These are phyloP conservation scores for Mycothermus thermophilus DNA, from an alignment of 495 filamentous ascomycete genomes.

Conservation along the genomic window DNA sequence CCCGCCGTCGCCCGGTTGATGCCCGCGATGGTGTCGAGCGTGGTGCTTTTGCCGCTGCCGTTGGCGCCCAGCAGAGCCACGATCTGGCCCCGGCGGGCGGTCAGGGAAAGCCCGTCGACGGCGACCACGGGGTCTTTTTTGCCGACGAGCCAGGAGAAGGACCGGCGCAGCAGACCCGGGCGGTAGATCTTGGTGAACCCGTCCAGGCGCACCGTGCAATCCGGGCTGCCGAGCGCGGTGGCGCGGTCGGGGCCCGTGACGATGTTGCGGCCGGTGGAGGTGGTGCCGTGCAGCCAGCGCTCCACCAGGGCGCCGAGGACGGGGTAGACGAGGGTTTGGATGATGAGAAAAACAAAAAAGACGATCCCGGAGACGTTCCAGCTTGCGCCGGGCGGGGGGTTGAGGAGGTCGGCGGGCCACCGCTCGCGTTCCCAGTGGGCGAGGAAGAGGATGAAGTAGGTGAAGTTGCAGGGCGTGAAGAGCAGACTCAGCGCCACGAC, in stretches of 20 bases:
- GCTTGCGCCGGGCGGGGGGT: slow-evolving; percentile 42
- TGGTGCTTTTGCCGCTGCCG: slow-evolving; percentile 76
- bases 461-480: slow-evolving; percentile 66
- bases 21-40: slow-evolving; percentile 72
- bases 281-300: slow-evolving; percentile 58
- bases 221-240: slow-evolving; percentile 19
- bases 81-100: slow-evolving; percentile 59
- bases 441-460: slow-evolving; percentile 54
- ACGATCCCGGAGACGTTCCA: slow-evolving; percentile 52
- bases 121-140: slow-evolving; percentile 52
- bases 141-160: slow-evolving; percentile 41
- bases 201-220: slow-evolving; percentile 47
- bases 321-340: slow-evolving; percentile 63
- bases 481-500: slow-evolving; percentile 51
- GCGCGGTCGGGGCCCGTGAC: slow-evolving; percentile 22
- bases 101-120: slow-evolving; percentile 53
- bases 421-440: slow-evolving; percentile 51
- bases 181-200: slow-evolving; percentile 61
- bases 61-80: slow-evolving; percentile 74
- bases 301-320: slow-evolving; percentile 59
- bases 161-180: slow-evolving; percentile 45
- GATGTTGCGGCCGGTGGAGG: slow-evolving; percentile 45
- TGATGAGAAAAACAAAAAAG: slow-evolving; percentile 51
- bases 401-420: slow-evolving; percentile 39
- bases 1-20: slow-evolving; percentile 57